Base-by-base conservation (phyloP, 2,329 filamentous ascomycete species). In the Aspergillus uvarum region DNA sequence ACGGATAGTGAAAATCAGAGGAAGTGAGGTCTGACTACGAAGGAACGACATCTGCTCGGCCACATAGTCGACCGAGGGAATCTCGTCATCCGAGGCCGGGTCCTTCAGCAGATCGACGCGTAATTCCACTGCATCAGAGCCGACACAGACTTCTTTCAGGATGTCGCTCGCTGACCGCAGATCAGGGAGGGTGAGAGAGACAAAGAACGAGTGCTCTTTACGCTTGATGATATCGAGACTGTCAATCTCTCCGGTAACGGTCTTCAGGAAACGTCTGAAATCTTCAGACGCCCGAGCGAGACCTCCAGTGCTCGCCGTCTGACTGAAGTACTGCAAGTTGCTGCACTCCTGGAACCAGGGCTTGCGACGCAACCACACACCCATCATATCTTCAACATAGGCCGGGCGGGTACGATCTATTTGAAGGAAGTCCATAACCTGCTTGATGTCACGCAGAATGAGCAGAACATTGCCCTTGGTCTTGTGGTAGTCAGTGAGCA, bases 331-430 rank as follows among this genome's bases (percentile, higher is more conserved):
- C 68, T 96, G 87, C 68, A 92, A 89, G 73, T 96, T 99, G 80
- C 93, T 97, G 81, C 95, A 98, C 74, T 94, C 87, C 59, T 91
- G 84, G 76, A 92, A 98, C 87, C 91, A 96, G 3, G 89, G 89
- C 74, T 92, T 95, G 42, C 95, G 88, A 56, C 94, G 89, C 59
- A 91, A 80, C 82, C 96, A 99, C 2, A 99, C 94, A 10, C 87
- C 87, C 79, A 92, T 89, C 80, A 97, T 96, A 70, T 98, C 89
- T 67, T 95, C 92, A 5, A 92, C 88, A 72, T 96, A 98, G 8
- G 94, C 94, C 26, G 95, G 95, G 6, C 95, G 86, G 22, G 90
- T 92, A 79, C 96, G 92, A 79, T 99, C 95, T 50, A 89, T 85
- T 69, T 90, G 87, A 35, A 99, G 83, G 77, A 95, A 99, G 61